Evolutionary conservation across 2,329 filamentous ascomycete genomes (phyloP).

Genomic region (Biscogniauxia sp.): DNA sequence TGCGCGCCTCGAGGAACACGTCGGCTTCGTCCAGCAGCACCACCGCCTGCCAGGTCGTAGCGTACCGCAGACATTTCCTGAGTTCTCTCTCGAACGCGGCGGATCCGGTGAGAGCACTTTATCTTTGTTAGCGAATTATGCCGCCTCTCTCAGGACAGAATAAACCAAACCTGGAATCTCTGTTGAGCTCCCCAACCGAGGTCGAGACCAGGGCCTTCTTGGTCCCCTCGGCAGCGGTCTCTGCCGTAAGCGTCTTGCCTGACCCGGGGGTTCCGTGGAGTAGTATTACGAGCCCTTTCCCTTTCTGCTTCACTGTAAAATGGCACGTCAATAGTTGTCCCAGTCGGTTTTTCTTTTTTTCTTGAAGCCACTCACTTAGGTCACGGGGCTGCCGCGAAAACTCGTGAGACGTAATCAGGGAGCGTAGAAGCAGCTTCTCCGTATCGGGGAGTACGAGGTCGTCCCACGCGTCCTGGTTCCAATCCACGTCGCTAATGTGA

Average conservation of each 20-base stretch:
- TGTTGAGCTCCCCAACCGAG: conserved; percentile 26
- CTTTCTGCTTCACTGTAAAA: conserved; percentile 28
- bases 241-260: conserved; percentile 40
- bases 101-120: conserved; percentile 15
- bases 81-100: conserved; percentile 25
- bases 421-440: conserved; percentile 27
- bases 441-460: conserved; percentile 25
- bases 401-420: conserved; percentile 29
- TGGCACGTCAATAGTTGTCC: too few relatives aligned
- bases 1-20: conserved; percentile 28
- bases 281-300: conserved; percentile 37
- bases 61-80: conserved; percentile 26
- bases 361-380: not conserved
- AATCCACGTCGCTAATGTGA: conserved; percentile 22
- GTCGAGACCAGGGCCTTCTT: conserved; percentile 25
- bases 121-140: not conserved
- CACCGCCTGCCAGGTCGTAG: conserved; percentile 31
- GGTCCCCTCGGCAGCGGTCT: conserved; percentile 30
- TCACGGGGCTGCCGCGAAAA: conserved; percentile 26
- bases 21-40: conserved; percentile 34
- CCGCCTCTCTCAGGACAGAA: conserved; percentile 1
- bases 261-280: conserved; percentile 37
- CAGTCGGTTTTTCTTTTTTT: too few relatives aligned
- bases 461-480: conserved; percentile 27
- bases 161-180: conserved; percentile 15